Evolutionary conservation across 345 rosid species (phyloP).

Genomic region (Anacardium occidentale): DNA sequence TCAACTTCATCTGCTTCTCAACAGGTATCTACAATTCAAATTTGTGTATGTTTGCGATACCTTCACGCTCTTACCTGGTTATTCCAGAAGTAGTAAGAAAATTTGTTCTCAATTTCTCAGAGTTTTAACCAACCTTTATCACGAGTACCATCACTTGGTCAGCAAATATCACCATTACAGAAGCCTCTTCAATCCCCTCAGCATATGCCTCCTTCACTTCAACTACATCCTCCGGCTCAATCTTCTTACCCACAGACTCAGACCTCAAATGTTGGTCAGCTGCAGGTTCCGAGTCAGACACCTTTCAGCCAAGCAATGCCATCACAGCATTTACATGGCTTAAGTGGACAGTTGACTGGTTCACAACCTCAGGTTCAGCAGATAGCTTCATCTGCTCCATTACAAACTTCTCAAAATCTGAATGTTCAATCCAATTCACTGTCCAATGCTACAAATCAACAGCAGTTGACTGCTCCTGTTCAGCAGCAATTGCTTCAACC

Average conservation of each 20-base stretch:
- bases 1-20: constrained; percentile 47
- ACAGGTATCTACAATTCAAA: constrained; percentile 49
- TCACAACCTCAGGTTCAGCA: constrained; percentile 60
- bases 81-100: constrained; percentile 13
- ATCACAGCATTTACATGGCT: constrained; percentile 47
- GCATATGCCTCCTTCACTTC: constrained; percentile 42
- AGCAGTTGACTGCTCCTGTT: constrained; percentile 42
- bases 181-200: constrained; percentile 67
- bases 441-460: constrained; percentile 52
- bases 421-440: constrained; percentile 43
- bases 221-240: constrained; percentile 44
- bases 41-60: constrained; percentile 9
- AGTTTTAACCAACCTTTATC: constrained; percentile 42
- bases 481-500: constrained; percentile 66
- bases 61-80: background rate
- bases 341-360: constrained; percentile 48
- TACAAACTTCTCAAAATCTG: constrained; percentile 50
- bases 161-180: constrained; percentile 64
- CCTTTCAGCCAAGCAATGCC: constrained; percentile 48
- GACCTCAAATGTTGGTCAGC: constrained; percentile 32
- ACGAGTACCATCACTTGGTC: constrained; percentile 44
- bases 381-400: constrained; percentile 38
- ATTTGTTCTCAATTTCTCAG: constrained; percentile 24
- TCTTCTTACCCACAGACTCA: constrained; percentile 45
- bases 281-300: constrained; percentile 38